Evolutionary conservation across 1,139 yeast genomes (phyloP).

Genomic region (Zhuliangozyma parablackwelliae): DNA sequence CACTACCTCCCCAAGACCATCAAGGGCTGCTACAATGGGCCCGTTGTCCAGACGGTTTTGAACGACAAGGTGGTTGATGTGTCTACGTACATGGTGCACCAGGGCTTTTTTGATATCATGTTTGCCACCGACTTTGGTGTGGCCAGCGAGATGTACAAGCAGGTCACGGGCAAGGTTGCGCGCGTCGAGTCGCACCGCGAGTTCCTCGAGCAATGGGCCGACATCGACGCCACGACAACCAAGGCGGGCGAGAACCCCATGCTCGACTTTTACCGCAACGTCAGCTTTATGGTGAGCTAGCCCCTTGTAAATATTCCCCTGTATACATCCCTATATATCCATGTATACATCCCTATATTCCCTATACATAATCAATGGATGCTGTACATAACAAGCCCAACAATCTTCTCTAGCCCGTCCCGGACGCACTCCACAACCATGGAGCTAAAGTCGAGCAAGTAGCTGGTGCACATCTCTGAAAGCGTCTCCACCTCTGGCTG

Average conservation of each 20-base stretch:
- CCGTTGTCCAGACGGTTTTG: slow-evolving; percentile 79
- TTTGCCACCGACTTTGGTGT: slow-evolving; percentile 76
- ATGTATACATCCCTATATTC: too few species aligned
- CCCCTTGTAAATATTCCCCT: background rate
- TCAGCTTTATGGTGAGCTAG: slow-evolving; percentile 53
- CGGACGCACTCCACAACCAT: slow-evolving; percentile 19
- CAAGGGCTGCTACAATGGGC: slow-evolving; percentile 62
- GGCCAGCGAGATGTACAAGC: slow-evolving; percentile 58
- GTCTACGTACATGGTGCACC: slow-evolving; percentile 73
- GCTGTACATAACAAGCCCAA: background rate
- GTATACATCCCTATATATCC: too few species aligned
- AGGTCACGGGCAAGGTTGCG: slow-evolving; percentile 60
- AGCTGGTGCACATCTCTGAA: background rate
- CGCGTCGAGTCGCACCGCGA: slow-evolving; percentile 56
- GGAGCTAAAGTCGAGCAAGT: slow-evolving; percentile 15
- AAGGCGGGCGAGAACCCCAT: slow-evolving; percentile 84
- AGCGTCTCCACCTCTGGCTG: background rate
- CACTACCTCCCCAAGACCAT: slow-evolving; percentile 58
- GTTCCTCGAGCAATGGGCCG: slow-evolving; percentile 71
- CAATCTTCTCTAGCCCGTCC: slow-evolving; percentile 24
- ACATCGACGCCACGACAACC: slow-evolving; percentile 62
- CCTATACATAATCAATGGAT: too few species aligned
- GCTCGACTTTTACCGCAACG: slow-evolving; percentile 74
- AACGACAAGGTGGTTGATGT: slow-evolving; percentile 66
- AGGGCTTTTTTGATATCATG: slow-evolving; percentile 83